Evolutionary conservation across 2,329 filamentous ascomycete species (phyloP).

Genomic region (Hymenoscyphus scutula): DNA sequence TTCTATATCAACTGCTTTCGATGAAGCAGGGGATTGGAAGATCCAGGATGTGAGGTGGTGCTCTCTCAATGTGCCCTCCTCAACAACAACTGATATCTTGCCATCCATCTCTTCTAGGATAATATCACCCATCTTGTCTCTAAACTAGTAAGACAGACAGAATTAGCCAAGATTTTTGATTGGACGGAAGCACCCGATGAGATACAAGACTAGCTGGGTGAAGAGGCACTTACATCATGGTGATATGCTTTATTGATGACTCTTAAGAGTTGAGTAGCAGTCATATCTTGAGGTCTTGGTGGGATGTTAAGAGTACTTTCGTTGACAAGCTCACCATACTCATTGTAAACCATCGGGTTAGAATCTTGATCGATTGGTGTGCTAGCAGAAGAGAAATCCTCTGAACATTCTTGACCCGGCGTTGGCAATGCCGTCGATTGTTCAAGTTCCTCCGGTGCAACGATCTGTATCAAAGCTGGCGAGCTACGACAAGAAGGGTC

Average conservation of each 20-base stretch:
- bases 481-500: slow-evolving; percentile 1
- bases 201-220: neutral
- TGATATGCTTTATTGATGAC: slow-evolving; percentile 32
- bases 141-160: slow-evolving; percentile 18
- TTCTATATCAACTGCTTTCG: neutral
- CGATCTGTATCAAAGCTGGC: neutral
- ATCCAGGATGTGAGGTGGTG: slow-evolving; percentile 27
- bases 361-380: neutral
- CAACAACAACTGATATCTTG: slow-evolving; percentile 15
- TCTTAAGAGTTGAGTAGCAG: slow-evolving; percentile 26
- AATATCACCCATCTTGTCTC: slow-evolving; percentile 25
- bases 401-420: neutral
- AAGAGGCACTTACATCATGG: slow-evolving; percentile 27
- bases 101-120: slow-evolving; percentile 22
- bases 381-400: neutral
- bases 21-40: slow-evolving; percentile 18
- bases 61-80: slow-evolving; percentile 11
- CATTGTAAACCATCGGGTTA: slow-evolving; percentile 30
- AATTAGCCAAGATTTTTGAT: neutral
- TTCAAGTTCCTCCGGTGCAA: neutral
- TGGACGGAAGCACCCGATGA: neutral
- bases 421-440: neutral
- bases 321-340: slow-evolving; percentile 33
- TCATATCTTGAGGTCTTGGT: slow-evolving; percentile 21
- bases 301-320: slow-evolving; percentile 13